Base-by-base conservation (phyloP, 148 eudicot species). In the Amaranthus cruentus region DNA sequence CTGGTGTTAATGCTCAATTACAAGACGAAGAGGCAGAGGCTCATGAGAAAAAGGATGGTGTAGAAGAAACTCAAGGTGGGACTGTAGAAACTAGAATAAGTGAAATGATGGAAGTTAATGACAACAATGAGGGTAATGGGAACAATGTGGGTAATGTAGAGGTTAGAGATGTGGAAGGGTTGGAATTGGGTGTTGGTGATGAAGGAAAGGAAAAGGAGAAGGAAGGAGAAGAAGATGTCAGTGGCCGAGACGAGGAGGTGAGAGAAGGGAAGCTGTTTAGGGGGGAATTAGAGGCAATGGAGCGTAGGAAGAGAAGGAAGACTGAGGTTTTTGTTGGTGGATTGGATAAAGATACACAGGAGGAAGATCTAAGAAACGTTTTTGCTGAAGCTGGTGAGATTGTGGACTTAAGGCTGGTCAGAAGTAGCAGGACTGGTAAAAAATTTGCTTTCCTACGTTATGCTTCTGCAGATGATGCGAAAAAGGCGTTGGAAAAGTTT, bases 301-400 rank as follows among this genome's bases (percentile, higher is more conserved):
- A 85, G 85, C 77, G 89, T 60, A 76, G 56, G 49, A 86, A 80
- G 84, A 78, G 86, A 77, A 83, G 89, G 70, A 86, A 78, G 68
- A 90, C 83, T 7, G 88, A 90, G 73, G 77, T 90, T 46, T 88
- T 90, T 55, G 42, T 90, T 70, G 90, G 91, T 70, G 89, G 91
- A 63, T 82, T 90, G 82, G 83, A 84, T 68, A 82, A 81, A 64
- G 80, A 83, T 66, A 75, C 85, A 4, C 77, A 78, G 73, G 95
- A 86, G 81, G 95, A 84, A 28, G 91, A 90, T 75, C 75, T 90
- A 14, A 86, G 85, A 72, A 84, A 85, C 66, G 82, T 79, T 68
- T 86, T 88, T 80, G 84, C 70, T 69, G 78, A 80, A 68, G 80
- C 75, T 18, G 91, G 95, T 57, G 84, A 84, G 76, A 55, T 90